These are phyloP conservation scores for Gymnopilus dilepis DNA, from an alignment of 768 basidiomycete genomes.

Conservation along the genomic window DNA sequence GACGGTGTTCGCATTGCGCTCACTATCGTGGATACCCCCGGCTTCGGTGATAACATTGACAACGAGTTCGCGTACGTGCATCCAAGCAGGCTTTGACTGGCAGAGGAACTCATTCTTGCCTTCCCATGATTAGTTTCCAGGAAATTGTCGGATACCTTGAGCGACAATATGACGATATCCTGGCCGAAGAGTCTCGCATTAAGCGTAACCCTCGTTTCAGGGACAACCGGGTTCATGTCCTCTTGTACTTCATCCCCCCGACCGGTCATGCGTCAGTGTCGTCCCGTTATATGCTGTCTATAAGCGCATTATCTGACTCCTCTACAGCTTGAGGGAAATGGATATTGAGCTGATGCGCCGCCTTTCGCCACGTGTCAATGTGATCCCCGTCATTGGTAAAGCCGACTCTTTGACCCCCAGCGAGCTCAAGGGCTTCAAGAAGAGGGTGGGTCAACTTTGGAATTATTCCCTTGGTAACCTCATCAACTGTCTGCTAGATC, in stretches of 20 bases:
- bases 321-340: conserved; percentile 85
- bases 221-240: conserved; percentile 95
- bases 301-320: conserved; percentile 2
- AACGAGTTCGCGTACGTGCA: conserved; percentile 91
- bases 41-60: conserved; percentile 98
- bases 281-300: background rate
- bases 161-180: conserved; percentile 98
- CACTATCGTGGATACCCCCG: conserved; percentile 98
- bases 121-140: conserved; percentile 69
- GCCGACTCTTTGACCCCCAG: conserved; percentile 93
- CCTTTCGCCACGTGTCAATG: conserved; percentile 96
- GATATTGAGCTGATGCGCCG: conserved; percentile 99
- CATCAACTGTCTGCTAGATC: conserved; percentile 58
- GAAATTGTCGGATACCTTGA: conserved; percentile 97
- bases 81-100: background rate
- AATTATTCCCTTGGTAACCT: background rate
- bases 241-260: conserved; percentile 98
- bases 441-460: conserved; percentile 58
- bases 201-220: conserved; percentile 99
- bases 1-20: conserved; percentile 98
- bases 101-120: background rate
- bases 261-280: conserved; percentile 91
- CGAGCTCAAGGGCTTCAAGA: conserved; percentile 95
- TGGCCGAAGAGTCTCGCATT: conserved; percentile 98
- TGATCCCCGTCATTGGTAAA: conserved; percentile 97